Percentiles rank a stretch among this genome's conserved stretches.
Conservation (phyloP, 139 green algal genomes). For the Dunaliella primolecta region DNA sequence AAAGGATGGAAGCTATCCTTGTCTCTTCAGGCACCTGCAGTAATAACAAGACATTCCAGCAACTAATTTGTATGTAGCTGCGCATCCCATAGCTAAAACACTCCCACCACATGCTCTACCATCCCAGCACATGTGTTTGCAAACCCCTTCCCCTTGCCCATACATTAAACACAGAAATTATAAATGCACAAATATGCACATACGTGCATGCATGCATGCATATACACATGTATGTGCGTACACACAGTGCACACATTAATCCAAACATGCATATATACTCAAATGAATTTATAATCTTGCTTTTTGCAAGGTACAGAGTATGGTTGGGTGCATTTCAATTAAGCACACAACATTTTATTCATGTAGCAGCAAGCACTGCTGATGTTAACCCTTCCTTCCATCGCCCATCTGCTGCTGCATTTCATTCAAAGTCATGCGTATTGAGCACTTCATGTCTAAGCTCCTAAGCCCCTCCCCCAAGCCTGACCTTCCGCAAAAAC, state of each 20-base stretch:
- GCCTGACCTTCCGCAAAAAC: conserved; percentile 39
- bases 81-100: neutral
- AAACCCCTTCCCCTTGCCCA: neutral
- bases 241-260: too few relatives aligned
- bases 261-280: too few relatives aligned
- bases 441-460: too few relatives aligned
- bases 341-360: too few relatives aligned
- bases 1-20: conserved; percentile 27
- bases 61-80: neutral
- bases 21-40: conserved; percentile 37
- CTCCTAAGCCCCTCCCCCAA: too few relatives aligned
- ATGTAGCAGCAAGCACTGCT: too few relatives aligned
- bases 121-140: too few relatives aligned
- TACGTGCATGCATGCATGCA: neutral
- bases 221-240: too few relatives aligned
- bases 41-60: neutral
- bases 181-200: neutral
- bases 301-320: too few relatives aligned
- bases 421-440: neutral
- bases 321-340: too few relatives aligned
- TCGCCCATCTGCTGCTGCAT: neutral
- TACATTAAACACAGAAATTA: neutral
- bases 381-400: too few relatives aligned
- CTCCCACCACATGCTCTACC: neutral
- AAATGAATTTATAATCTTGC: too few relatives aligned